Percentiles rank a stretch among this genome's conserved stretches.
These are phyloP conservation scores for Sporothrix brasiliensis DNA, from an alignment of 2,329 filamentous ascomycete species.

Conservation along the genomic window DNA sequence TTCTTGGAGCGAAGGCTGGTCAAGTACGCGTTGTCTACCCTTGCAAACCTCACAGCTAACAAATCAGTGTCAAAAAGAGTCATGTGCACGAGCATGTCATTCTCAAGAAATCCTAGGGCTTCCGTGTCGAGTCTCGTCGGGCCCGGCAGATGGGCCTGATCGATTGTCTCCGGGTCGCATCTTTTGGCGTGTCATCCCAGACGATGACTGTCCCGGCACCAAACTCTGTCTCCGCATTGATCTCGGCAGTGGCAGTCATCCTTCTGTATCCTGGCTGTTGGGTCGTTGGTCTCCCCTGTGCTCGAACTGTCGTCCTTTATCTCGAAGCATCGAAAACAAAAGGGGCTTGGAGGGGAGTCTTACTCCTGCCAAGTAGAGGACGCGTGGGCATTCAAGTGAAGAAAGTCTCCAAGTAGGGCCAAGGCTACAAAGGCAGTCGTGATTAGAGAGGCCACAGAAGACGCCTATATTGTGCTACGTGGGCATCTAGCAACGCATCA, in stretches of 20 bases:
- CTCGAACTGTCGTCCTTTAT: neutral
- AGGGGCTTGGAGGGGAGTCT: neutral
- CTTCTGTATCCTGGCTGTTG: neutral
- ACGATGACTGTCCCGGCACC: neutral
- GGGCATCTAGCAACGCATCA: constrained; percentile 1
- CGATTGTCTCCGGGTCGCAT: neutral
- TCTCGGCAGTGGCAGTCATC: neutral
- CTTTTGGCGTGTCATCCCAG: neutral
- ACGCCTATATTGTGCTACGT: neutral
- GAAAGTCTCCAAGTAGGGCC: neutral
- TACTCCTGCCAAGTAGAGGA: constrained; percentile 23
- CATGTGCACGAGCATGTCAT: neutral
- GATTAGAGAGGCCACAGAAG: neutral
- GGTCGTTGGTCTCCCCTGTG: neutral
- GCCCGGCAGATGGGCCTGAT: constrained; percentile 7
- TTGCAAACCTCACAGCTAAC: neutral
- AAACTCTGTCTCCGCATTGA: neutral
- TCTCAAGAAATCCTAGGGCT: neutral
- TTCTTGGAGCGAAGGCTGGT: too few relatives aligned
- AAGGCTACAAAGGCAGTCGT: neutral
- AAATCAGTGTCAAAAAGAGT: neutral
- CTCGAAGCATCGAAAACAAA: neutral
- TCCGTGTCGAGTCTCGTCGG: neutral
- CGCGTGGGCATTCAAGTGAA: constrained; percentile 16
- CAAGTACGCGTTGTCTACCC: neutral